Percentiles rank a stretch among this genome's conserved stretches.
phyloP scores from a whole-genome alignment of 148 eudicot genomes.

The Dysphania ambrosioides region DNA sequence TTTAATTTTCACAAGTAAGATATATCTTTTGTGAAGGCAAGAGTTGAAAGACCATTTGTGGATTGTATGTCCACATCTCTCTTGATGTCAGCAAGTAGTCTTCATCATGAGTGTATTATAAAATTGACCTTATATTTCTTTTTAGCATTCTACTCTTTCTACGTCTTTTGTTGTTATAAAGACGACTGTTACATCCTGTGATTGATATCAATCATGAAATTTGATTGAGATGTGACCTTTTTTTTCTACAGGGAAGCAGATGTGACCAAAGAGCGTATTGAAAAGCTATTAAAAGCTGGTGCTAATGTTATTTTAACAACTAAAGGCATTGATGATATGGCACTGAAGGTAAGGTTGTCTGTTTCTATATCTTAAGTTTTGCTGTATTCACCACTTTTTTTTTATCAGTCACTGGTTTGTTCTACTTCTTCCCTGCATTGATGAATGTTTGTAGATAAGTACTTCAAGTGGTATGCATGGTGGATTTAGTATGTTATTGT shows the following conservation, averaged over 20 bases:
- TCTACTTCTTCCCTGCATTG: neutral
- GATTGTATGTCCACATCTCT: too few species aligned
- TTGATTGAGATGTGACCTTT: neutral
- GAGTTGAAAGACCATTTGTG: neutral
- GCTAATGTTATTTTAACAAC: constrained; percentile 91
- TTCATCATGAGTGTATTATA: neutral
- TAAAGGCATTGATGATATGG: constrained; percentile 98
- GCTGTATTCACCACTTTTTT: neutral
- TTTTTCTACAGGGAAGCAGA: constrained; percentile 79
- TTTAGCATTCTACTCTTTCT: neutral
- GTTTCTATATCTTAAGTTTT: neutral
- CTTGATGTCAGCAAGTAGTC: too few species aligned
- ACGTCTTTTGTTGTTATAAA: neutral
- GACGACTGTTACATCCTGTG: neutral
- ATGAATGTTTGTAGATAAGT: constrained; percentile 5
- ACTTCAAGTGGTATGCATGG: too few species aligned
- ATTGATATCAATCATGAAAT: neutral
- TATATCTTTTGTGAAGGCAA: neutral
- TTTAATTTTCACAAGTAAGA: too few species aligned
- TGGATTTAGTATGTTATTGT: too few species aligned
- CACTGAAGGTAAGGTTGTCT: constrained; percentile 70
- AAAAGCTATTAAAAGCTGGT: constrained; percentile 87
- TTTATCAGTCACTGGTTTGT: neutral
- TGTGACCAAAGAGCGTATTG: constrained; percentile 94
- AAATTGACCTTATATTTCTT: neutral